A percentile compares a stretch with the other conserved stretches of the same genome.
phyloP scores from a whole-genome alignment of 2,329 filamentous ascomycete genomes.

The Alternaria sp. region DNA sequence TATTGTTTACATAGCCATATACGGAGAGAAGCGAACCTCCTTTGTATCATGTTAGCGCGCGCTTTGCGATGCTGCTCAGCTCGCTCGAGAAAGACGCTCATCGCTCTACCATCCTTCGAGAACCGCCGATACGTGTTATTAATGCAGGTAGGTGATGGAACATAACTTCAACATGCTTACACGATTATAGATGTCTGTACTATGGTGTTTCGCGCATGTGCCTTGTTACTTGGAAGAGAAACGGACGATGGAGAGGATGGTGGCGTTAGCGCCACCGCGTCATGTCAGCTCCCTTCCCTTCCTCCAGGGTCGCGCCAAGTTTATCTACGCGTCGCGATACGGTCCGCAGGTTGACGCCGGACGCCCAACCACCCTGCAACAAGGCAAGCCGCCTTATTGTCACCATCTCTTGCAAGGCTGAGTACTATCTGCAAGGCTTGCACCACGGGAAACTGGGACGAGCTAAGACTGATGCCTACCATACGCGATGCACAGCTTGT shows the following conservation, averaged over 20 bases:
- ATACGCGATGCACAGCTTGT: not conserved
- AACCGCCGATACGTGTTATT: too few species aligned
- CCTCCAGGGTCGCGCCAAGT: not conserved
- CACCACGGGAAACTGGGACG: not conserved
- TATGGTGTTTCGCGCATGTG: too few species aligned
- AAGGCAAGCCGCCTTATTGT: not conserved
- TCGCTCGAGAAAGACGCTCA: too few species aligned
- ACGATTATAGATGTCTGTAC: fast-evolving
- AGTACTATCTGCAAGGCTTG: not conserved
- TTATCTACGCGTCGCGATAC: not conserved
- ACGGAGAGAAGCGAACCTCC: too few species aligned
- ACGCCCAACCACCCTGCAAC: not conserved
- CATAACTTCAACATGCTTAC: too few species aligned
- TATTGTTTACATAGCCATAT: too few species aligned
- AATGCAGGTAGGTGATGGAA: too few species aligned
- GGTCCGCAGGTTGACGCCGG: not conserved
- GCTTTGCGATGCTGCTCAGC: too few species aligned
- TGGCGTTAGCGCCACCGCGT: not conserved
- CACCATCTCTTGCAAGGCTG: not conserved
- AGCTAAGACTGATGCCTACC: not conserved
- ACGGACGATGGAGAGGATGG: not conserved
- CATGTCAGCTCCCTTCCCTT: not conserved
- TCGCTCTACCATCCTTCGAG: too few species aligned
- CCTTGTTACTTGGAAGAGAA: not conserved
- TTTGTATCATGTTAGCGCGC: too few species aligned